Conservation (phyloP, 768 basidiomycete species). For the Aureoboletus auriporus region DNA sequence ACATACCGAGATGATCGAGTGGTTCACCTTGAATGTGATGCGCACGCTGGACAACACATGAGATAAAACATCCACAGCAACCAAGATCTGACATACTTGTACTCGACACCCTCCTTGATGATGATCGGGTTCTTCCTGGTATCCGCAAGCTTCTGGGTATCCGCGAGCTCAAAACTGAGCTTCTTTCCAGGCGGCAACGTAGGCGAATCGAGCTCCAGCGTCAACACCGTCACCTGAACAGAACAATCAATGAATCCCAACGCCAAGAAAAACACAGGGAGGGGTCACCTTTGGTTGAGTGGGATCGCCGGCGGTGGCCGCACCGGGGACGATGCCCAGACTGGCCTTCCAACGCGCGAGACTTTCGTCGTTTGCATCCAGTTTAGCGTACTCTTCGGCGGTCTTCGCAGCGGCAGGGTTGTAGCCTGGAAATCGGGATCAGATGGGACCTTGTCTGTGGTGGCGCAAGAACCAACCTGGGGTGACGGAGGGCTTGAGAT, state of each 20-base stretch:
- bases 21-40: conserved; percentile 83
- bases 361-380: conserved; percentile 90
- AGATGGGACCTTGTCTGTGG: conserved; percentile 11
- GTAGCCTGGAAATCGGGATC: conserved; percentile 53
- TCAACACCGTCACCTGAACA: conserved; percentile 61
- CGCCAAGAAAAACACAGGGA: conserved; percentile 12
- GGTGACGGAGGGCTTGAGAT: conserved; percentile 62
- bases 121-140: conserved; percentile 74
- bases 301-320: conserved; percentile 26
- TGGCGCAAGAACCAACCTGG: conserved; percentile 45
- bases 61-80: background rate
- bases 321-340: conserved; percentile 72
- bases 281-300: conserved; percentile 62
- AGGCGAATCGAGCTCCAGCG: conserved; percentile 76
- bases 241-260: background rate
- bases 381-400: conserved; percentile 76
- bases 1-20: conserved; percentile 79
- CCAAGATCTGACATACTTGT: conserved; percentile 52
- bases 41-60: conserved; percentile 50
- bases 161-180: conserved; percentile 64
- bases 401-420: conserved; percentile 66
- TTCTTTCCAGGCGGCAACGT: conserved; percentile 59
- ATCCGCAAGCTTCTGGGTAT: conserved; percentile 40
- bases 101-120: conserved; percentile 86
- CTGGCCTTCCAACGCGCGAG: conserved; percentile 95